Evolutionary conservation across 169 alveolate species (phyloP).

Genomic region (Ichthyophthirius multifiliis): DNA sequence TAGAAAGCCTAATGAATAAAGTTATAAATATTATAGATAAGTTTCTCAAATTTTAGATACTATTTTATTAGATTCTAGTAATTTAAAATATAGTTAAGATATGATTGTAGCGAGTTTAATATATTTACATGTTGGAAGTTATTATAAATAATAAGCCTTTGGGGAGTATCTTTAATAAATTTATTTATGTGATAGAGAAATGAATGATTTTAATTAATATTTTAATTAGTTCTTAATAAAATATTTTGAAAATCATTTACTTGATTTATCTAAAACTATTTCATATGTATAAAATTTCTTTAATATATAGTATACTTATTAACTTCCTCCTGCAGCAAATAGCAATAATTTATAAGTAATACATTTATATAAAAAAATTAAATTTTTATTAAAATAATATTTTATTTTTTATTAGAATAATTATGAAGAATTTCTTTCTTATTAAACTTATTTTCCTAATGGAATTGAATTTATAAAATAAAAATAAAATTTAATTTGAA

Average conservation of each 20-base stretch:
- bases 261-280: conserved; percentile 27
- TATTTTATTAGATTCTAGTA: conserved; percentile 26
- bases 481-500: too few species aligned
- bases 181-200: not conserved
- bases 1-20: conserved; percentile 47
- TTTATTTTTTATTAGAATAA: not conserved
- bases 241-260: not conserved
- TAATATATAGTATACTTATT: conserved; percentile 32
- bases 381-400: not conserved
- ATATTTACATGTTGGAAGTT: conserved; percentile 48
- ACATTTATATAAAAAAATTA: not conserved
- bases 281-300: conserved; percentile 17
- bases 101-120: conserved; percentile 38
- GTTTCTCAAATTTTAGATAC: conserved; percentile 41
- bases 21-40: conserved; percentile 50
- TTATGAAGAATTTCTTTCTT: conserved; percentile 50
- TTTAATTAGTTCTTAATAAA: conserved; percentile 14
- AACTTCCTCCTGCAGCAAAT: conserved; percentile 34
- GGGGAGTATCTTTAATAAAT: conserved; percentile 3
- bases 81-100: conserved; percentile 25
- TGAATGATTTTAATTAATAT: not conserved
- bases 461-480: conserved; percentile 10
- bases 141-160: not conserved
- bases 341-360: conserved; percentile 19
- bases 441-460: conserved; percentile 30